These are phyloP conservation scores for Candida awuae DNA, from an alignment of 805 yeast species.

Conservation along the genomic window DNA sequence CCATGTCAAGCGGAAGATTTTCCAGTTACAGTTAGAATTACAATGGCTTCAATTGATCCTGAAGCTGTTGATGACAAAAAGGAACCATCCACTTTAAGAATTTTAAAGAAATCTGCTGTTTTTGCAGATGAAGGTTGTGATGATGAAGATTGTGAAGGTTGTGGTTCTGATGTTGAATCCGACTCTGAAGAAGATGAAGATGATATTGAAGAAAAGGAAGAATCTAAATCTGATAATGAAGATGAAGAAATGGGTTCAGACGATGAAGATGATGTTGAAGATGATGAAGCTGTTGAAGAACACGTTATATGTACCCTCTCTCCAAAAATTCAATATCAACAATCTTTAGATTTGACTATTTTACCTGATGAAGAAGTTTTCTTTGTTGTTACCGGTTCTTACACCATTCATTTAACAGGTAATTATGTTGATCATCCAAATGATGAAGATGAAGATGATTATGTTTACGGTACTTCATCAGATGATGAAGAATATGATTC, in stretches of 20 bases:
- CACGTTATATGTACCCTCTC: conserved; percentile 82
- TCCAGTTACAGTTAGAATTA: conserved; percentile 84
- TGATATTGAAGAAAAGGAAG: conserved; percentile 26
- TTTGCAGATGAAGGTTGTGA: conserved; percentile 36
- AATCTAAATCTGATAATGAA: conserved; percentile 34
- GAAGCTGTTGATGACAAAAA: conserved; percentile 72
- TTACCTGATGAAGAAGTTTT: conserved; percentile 89
- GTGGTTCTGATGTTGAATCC: conserved; percentile 25
- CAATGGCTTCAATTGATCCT: conserved; percentile 95
- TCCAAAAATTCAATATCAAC: conserved; percentile 81
- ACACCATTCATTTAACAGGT: conserved; percentile 87
- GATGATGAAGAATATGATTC: conserved; percentile 43
- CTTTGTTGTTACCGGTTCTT: conserved; percentile 94
- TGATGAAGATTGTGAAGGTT: conserved; percentile 30
- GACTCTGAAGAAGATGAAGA: conserved; percentile 25
- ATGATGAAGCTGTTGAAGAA: conserved; percentile 75
- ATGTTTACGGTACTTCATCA: conserved; percentile 36
- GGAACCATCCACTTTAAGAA: conserved; percentile 83
- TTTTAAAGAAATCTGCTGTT: conserved; percentile 58
- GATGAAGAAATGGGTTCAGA: conserved; percentile 47
- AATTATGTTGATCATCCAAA: conserved; percentile 95
- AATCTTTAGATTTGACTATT: conserved; percentile 81
- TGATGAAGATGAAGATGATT: conserved; percentile 55
- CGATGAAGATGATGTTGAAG: conserved; percentile 50
- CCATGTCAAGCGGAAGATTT: conserved; percentile 80